Evolutionary conservation across 192 early-diverging fungal genomes (phyloP).

Genomic region (Phlyctochytrium arcticum): DNA sequence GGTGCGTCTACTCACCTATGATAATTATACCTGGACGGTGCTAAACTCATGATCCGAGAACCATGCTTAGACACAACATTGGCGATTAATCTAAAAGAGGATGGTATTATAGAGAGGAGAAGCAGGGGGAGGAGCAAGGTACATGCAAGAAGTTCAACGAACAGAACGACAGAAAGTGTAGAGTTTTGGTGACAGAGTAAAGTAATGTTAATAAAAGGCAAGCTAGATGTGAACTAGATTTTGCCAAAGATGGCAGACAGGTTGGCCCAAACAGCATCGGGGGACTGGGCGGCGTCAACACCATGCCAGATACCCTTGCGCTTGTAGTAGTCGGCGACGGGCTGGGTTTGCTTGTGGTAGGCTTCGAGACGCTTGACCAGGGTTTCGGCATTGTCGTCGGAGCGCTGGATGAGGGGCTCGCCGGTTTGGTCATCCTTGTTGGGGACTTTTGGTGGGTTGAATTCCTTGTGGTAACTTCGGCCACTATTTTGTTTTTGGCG

Average conservation of each 20-base stretch:
- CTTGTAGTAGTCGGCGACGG: constrained; percentile 82
- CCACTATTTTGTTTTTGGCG: constrained; percentile 48
- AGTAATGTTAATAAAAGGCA: too few species aligned
- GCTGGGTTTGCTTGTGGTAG: constrained; percentile 58
- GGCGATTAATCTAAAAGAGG: too few species aligned
- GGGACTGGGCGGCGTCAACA: constrained; percentile 91
- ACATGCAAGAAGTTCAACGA: too few species aligned
- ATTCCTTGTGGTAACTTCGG: constrained; percentile 94
- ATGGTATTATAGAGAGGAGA: too few species aligned
- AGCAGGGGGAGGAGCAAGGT: too few species aligned
- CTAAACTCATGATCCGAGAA: too few species aligned
- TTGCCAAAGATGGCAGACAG: constrained; percentile 85
- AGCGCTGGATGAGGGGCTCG: constrained; percentile 95
- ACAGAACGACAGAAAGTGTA: too few species aligned
- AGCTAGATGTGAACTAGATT: too few species aligned
- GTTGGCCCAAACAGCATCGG: constrained; percentile 82
- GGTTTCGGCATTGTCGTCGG: constrained; percentile 94
- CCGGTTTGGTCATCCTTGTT: constrained; percentile 95
- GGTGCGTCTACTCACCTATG: too few species aligned
- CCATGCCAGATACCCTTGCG: constrained; percentile 85
- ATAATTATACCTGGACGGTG: too few species aligned
- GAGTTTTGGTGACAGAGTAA: too few species aligned
- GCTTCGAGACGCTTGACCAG: constrained; percentile 86
- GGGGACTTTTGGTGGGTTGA: constrained; percentile 88
- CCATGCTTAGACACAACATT: too few species aligned